Evolutionary conservation across 495 filamentous ascomycete species (phyloP), one percentile per base, ranked within the genome.

Genomic region (Penicillium taxi): DNA sequence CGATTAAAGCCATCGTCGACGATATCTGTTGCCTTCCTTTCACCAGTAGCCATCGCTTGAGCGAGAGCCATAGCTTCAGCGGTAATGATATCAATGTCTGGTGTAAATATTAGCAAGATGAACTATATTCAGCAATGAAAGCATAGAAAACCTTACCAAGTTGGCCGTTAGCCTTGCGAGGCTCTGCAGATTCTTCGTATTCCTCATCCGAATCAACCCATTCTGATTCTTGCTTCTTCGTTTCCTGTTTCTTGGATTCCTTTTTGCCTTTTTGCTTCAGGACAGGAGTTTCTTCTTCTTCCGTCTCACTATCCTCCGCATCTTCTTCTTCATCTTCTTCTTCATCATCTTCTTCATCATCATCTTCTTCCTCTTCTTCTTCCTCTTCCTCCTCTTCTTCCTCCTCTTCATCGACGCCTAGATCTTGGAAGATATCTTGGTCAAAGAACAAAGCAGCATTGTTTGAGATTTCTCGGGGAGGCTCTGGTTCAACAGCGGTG

Each of bases 1-100:
- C 89, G 89, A 69, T 93, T 95, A 73, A 87, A 99, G 23, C 78
- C 79, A 35, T 96, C 90, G 54, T 99, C 93, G 18, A 89, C 59
- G 2, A 95, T 59, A 50, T 94, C 84, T 32, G 77, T 53, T 15
- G 72, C 78, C 7, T 80, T 82, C 55, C 81, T 89, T 51, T 91
- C 72, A 15, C 93, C 93, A 0, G 79, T 81, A 15, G 87, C 91
- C 39, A 99, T 77, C 51, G 84, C 75, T 38, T 96, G 91, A 2
- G 91, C 91, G n/a, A 99, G 72, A 6, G 86, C 87, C 91, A 99
- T 99, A 41, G 91, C 91, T 67, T 99, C 93, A 13, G 89, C 91
- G 6, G 91, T 99, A 48, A 96, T 91, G 50, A 99, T 96, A 58
- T 96, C 85, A 66, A 99, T 96, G 45, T 94, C 87, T 78, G 43